Evolutionary conservation across 352 stramenopile genomes (phyloP).

Genomic region (Lagenidium sp.): DNA sequence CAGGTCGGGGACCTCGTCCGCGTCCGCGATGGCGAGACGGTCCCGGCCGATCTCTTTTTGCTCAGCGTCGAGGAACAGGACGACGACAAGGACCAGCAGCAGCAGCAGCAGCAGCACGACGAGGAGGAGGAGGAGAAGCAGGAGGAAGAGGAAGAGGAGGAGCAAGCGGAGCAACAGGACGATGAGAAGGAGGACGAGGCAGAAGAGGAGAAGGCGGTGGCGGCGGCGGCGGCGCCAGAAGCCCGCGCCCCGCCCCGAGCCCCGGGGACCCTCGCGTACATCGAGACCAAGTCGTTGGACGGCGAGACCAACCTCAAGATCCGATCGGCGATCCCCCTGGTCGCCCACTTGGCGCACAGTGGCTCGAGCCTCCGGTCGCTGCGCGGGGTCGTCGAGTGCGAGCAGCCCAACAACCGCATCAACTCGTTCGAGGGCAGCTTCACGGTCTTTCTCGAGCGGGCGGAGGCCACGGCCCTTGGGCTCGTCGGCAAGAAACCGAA

Average conservation of each 20-base stretch:
- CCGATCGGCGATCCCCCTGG: conserved; percentile 50
- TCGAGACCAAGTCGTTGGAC: conserved; percentile 81
- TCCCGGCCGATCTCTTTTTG: conserved; percentile 67
- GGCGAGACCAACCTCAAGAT: conserved; percentile 84
- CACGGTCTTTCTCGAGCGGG: conserved; percentile 24
- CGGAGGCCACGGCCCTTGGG: conserved; percentile 27
- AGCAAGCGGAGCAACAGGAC: neutral
- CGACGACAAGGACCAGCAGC: conserved; percentile 12
- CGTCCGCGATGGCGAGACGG: conserved; percentile 50
- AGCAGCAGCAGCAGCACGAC: conserved; percentile 9
- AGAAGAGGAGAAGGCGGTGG: neutral
- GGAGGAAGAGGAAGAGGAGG: neutral
- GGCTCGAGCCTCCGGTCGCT: conserved; percentile 26
- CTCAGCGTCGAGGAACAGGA: conserved; percentile 42
- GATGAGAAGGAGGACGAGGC: neutral
- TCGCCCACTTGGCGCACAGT: conserved; percentile 21
- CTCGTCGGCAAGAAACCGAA: too few species aligned
- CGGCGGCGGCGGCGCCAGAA: neutral
- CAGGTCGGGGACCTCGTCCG: conserved; percentile 78
- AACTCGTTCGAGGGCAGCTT: conserved; percentile 76
- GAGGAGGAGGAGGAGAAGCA: conserved; percentile 3
- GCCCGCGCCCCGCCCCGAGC: neutral
- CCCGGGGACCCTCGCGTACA: conserved; percentile 52
- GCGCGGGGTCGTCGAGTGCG: conserved; percentile 52
- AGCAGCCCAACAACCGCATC: conserved; percentile 80